Evolutionary conservation across 176 grass and related monocot genomes (phyloP), one percentile per base, ranked within the genome.

Genomic region (Ananas comosus): DNA sequence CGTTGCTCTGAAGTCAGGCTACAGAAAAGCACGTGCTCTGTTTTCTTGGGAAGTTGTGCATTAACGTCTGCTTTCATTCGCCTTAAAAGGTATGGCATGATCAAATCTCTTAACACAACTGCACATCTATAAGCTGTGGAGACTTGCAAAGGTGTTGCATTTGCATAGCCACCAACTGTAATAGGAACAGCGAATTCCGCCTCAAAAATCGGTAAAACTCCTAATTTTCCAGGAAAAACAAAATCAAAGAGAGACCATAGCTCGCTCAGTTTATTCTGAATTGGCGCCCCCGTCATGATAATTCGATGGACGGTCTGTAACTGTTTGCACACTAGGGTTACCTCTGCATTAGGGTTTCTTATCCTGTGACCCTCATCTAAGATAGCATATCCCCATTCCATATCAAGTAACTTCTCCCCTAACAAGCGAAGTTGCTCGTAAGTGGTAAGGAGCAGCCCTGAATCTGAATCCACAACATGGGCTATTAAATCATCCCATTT

Each of bases 181-280:
- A 96, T 92, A 68, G 92, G 92, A 58, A 96, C 92, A 48, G 92
- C 85, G 69, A 92, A 91, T 72, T 96, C 92, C 2, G 81, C 66
- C 81, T 96, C 92, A 74, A 96, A 92, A 67, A 91, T 88, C 48
- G 92, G 92, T 10, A 91, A 73, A 56, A 96, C 92, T 13, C 92
- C 92, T 80, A 96, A 66, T 78, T 96, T 96, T 70, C 92, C 92
- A 81, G 92, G 92, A 80, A 96, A 96, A 24, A 96, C 88, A 0
- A 96, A 96, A 92, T 96, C 92, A 13, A 92, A 96, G 63, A 96
- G 88, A 83, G 92, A 92, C 92, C 92, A 96, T 42, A 96, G 67
- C 77, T 96, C 92, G 22, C 86, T 72, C 68, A 96, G 87, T 68
- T 96, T 96, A 82, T 96, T 96, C 51, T 96, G 92, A 72, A 96